Percentiles rank a stretch among this genome's conserved stretches.
phyloP scores from a whole-genome alignment of 768 basidiomycete species.

The Gloeophyllum trabeum region DNA sequence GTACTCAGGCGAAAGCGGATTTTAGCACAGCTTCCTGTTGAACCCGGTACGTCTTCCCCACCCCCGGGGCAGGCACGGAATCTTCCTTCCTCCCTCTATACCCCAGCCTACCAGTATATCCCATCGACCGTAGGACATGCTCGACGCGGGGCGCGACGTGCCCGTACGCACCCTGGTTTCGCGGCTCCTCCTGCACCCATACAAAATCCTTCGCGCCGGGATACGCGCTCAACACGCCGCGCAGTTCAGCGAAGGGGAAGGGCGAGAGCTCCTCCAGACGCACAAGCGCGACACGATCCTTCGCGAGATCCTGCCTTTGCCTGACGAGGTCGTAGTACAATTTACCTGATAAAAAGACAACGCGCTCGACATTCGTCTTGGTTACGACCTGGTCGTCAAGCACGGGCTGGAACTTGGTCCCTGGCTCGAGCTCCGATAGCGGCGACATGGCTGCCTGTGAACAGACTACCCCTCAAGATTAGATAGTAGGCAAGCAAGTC shows the following conservation, averaged over 20 bases:
- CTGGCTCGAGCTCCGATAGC: slow-evolving; percentile 46
- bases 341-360: slow-evolving; percentile 77
- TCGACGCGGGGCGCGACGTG: slow-evolving; percentile 53
- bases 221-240: slow-evolving; percentile 35
- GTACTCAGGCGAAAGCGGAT: slow-evolving; percentile 40
- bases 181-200: slow-evolving; percentile 85
- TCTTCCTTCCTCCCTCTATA: slow-evolving; percentile 65
- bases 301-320: slow-evolving; percentile 42
- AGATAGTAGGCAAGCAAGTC: neutral
- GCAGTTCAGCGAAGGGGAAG: slow-evolving; percentile 64
- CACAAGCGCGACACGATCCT: slow-evolving; percentile 49
- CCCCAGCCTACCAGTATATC: slow-evolving; percentile 21
- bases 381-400: slow-evolving; percentile 37
- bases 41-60: slow-evolving; percentile 50
- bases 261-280: slow-evolving; percentile 83
- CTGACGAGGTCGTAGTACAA: slow-evolving; percentile 81
- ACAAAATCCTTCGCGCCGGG: slow-evolving; percentile 25
- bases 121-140: slow-evolving; percentile 32
- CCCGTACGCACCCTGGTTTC: slow-evolving; percentile 74
- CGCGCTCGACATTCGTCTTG: slow-evolving; percentile 34
- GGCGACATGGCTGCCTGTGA: slow-evolving; percentile 62
- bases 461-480: neutral
- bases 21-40: slow-evolving; percentile 58
- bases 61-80: slow-evolving; percentile 69
- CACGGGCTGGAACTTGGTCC: slow-evolving; percentile 59